Percentiles rank a stretch among this genome's conserved stretches.
These are phyloP conservation scores for Oxytropis ochrocephala DNA, from an alignment of 306 rosid species.

Conservation along the genomic window DNA sequence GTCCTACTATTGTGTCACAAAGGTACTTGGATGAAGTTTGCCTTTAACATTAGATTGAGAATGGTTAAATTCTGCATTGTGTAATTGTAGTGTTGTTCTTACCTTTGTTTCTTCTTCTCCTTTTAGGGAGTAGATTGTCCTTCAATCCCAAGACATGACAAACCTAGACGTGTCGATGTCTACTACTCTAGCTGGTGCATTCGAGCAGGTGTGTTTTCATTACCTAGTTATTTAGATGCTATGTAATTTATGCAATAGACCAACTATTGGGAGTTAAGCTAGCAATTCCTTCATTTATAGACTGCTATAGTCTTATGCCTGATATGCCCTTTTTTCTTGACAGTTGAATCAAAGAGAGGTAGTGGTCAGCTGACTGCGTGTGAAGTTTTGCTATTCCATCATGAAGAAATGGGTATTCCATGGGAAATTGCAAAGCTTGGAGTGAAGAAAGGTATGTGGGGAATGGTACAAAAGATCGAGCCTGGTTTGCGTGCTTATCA, in stretches of 20 bases:
- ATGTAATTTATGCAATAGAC: not conserved
- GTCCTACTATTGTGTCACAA: constrained; percentile 55
- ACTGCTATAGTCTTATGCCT: constrained; percentile 13
- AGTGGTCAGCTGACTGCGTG: constrained; percentile 66
- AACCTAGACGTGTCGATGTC: constrained; percentile 48
- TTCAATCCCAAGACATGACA: constrained; percentile 40
- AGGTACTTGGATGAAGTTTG: constrained; percentile 33
- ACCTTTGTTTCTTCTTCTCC: not conserved
- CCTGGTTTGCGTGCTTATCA: constrained; percentile 81
- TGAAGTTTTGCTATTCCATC: constrained; percentile 84
- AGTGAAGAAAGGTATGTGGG: constrained; percentile 93
- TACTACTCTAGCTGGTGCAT: constrained; percentile 74
- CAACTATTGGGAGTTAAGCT: not conserved
- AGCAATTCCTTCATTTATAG: not conserved
- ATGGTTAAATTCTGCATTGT: not conserved
- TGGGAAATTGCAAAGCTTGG: constrained; percentile 98
- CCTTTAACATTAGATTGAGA: not conserved
- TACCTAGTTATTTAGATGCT: not conserved
- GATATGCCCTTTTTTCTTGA: not conserved
- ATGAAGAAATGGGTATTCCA: constrained; percentile 98
- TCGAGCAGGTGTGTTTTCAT: constrained; percentile 39
- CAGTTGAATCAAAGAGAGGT: constrained; percentile 70
- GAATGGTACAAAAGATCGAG: constrained; percentile 80
- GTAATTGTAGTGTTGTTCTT: not conserved
- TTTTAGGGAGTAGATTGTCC: constrained; percentile 49